Percentiles rank a stretch among this genome's conserved stretches.
phyloP scores from a whole-genome alignment of 1,139 yeast genomes.

The Candida anutae region DNA sequence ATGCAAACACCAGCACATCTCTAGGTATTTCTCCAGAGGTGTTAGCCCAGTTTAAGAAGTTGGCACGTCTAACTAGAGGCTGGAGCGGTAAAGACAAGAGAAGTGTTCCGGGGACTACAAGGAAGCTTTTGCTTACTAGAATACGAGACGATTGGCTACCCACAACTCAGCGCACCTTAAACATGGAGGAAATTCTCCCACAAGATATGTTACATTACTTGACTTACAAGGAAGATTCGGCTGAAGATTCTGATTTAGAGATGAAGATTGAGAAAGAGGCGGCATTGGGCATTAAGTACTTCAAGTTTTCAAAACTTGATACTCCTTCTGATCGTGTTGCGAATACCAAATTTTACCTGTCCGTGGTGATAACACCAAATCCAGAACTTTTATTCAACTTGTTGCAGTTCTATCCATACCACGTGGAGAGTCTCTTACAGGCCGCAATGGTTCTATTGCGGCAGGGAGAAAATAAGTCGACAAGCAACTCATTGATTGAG shows the following conservation, averaged over 20 bases:
- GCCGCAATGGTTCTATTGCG: slow-evolving; percentile 68
- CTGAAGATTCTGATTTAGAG: slow-evolving; percentile 22
- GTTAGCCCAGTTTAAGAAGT: slow-evolving; percentile 51
- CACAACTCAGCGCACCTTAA: slow-evolving; percentile 52
- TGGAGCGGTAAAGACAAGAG: slow-evolving; percentile 81
- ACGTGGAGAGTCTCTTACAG: slow-evolving; percentile 71
- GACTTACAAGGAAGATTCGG: slow-evolving; percentile 31
- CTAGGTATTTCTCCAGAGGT: slow-evolving; percentile 59
- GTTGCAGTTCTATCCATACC: slow-evolving; percentile 60
- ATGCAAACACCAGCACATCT: slow-evolving; percentile 60
- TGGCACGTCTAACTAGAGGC: slow-evolving; percentile 60
- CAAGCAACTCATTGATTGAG: slow-evolving; percentile 67
- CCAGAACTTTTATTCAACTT: slow-evolving; percentile 57
- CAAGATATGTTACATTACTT: slow-evolving; percentile 35
- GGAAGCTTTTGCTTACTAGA: slow-evolving; percentile 61
- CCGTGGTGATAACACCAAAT: slow-evolving; percentile 64
- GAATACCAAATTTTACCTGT: slow-evolving; percentile 56
- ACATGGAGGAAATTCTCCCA: slow-evolving; percentile 47
- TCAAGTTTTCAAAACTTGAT: slow-evolving; percentile 38
- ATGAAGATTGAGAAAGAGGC: slow-evolving; percentile 37
- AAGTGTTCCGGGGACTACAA: slow-evolving; percentile 62
- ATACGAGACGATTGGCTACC: slow-evolving; percentile 83
- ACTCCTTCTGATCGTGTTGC: slow-evolving; percentile 37
- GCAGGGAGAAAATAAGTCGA: slow-evolving; percentile 65
- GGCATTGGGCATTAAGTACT: slow-evolving; percentile 47